These are phyloP conservation scores for Letharia lupina DNA, from an alignment of 495 filamentous ascomycete genomes.

Conservation along the genomic window DNA sequence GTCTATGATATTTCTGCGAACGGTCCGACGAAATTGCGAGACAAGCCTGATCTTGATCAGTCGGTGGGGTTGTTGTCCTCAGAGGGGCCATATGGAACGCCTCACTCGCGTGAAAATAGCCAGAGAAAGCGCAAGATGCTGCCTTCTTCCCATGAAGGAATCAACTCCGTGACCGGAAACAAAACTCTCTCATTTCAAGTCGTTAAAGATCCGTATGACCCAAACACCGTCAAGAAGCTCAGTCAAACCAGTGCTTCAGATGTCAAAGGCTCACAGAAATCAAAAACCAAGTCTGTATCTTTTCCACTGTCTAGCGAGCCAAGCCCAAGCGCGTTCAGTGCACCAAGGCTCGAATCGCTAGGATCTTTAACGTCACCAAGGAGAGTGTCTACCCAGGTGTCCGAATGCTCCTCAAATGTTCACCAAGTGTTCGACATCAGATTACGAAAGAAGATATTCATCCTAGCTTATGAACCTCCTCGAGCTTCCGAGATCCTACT, in stretches of 20 bases:
- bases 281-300: conserved; percentile 16
- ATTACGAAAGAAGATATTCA: neutral
- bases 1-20: neutral
- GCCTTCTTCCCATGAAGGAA: conserved; percentile 16
- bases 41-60: neutral
- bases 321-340: conserved; percentile 2
- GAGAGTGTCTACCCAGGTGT: conserved; percentile 12
- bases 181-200: conserved; percentile 57
- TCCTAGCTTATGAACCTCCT: conserved; percentile 2
- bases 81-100: neutral
- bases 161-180: conserved; percentile 21
- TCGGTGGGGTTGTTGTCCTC: neutral
- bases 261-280: conserved; percentile 32
- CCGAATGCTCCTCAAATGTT: conserved; percentile 11
- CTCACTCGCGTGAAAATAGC: neutral
- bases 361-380: neutral
- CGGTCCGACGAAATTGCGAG: neutral
- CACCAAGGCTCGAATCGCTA: neutral
- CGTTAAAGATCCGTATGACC: conserved; percentile 69
- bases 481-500: conserved; percentile 24
- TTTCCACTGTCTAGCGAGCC: conserved; percentile 11
- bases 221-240: conserved; percentile 53
- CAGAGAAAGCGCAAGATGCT: conserved; percentile 3
- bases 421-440: conserved; percentile 12
- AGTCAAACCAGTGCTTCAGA: conserved; percentile 54